Conservation (phyloP, 2,329 filamentous ascomycete species). For the Trichoderma citrinoviride region DNA sequence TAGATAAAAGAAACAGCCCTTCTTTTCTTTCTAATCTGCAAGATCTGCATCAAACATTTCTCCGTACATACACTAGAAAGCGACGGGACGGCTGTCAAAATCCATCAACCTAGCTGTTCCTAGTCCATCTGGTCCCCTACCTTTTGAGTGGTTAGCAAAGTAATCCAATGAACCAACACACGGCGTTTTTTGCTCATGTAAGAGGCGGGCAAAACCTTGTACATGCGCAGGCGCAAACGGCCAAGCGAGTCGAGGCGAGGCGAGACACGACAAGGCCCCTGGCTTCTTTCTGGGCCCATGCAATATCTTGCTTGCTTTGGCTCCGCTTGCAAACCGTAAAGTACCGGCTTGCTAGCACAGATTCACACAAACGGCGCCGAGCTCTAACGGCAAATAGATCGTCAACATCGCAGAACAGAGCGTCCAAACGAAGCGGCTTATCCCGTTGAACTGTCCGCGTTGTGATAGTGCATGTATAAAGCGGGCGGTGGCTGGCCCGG, state of each 20-base stretch:
- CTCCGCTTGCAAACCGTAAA: not conserved
- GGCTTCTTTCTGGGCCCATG: not conserved
- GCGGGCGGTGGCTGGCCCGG: conserved; percentile 16
- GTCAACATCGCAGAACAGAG: not conserved
- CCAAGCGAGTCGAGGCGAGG: conserved; percentile 10
- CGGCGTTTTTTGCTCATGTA: conserved; percentile 13
- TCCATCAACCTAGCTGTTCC: not conserved
- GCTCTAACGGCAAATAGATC: not conserved
- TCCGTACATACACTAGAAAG: not conserved
- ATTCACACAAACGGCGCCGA: not conserved
- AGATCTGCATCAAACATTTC: conserved; percentile 8
- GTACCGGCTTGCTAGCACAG: not conserved
- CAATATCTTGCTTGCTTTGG: too few relatives aligned
- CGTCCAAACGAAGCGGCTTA: conserved; percentile 3
- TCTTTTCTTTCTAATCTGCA: not conserved
- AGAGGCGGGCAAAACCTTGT: conserved; percentile 17
- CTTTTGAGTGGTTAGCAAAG: not conserved
- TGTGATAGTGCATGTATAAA: not conserved
- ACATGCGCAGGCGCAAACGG: not conserved
- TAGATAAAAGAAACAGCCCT: conserved; percentile 20
- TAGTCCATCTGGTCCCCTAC: not conserved
- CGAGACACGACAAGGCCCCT: conserved; percentile 10
- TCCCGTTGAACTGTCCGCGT: conserved; percentile 7
- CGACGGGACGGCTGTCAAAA: not conserved
- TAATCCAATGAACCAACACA: conserved; percentile 1